phyloP scores from a whole-genome alignment of 176 grass and related monocot genomes.

The Bonia amplexicaulis region DNA sequence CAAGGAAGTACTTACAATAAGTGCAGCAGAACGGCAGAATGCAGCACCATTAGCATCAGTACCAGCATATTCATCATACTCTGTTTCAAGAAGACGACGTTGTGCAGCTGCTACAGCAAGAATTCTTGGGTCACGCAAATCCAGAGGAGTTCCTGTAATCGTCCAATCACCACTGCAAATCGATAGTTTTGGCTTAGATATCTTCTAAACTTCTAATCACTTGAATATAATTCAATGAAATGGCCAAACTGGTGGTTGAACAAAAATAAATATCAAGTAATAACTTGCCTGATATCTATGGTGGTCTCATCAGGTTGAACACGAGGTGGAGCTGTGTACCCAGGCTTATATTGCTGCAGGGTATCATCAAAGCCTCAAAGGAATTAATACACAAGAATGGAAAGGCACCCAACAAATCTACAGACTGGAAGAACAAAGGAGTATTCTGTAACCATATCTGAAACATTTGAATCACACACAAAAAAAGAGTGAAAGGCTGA shows the following conservation, averaged over 20 bases:
- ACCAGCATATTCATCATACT: constrained; percentile 77
- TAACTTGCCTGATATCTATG: constrained; percentile 73
- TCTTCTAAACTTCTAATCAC: neutral
- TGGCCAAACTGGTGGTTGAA: neutral
- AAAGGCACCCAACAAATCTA: neutral
- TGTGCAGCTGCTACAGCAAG: constrained; percentile 79
- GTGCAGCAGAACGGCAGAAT: constrained; percentile 78
- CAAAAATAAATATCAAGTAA: neutral
- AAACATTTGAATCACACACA: neutral
- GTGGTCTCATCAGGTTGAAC: constrained; percentile 66
- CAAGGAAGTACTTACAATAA: constrained; percentile 60
- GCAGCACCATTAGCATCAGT: constrained; percentile 73
- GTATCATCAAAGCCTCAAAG: constrained; percentile 2
- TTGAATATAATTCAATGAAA: constrained; percentile 10
- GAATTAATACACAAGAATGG: constrained; percentile 11
- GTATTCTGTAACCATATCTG: neutral
- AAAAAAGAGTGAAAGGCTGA: neutral
- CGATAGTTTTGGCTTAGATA: constrained; percentile 8
- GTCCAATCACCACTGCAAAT: constrained; percentile 70
- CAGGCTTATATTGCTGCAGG: constrained; percentile 75
- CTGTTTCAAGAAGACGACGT: constrained; percentile 80
- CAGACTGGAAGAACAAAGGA: neutral
- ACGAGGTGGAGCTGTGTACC: constrained; percentile 67
- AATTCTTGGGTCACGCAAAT: constrained; percentile 79
- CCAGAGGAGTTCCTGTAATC: constrained; percentile 53